phyloP scores from a whole-genome alignment of 345 rosid species.

The Hibiscus tridactylites region DNA sequence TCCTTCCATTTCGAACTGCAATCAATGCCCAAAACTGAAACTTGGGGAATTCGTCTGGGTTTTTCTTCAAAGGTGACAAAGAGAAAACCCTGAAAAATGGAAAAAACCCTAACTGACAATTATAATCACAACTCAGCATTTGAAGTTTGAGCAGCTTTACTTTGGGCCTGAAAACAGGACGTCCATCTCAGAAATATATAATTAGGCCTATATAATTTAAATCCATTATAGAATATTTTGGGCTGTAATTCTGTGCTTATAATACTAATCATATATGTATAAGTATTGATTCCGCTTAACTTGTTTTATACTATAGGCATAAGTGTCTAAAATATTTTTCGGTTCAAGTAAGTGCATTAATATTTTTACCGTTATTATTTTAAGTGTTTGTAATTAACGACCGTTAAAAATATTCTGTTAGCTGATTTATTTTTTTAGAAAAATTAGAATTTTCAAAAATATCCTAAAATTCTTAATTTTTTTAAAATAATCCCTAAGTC shows the following conservation, averaged over 20 bases:
- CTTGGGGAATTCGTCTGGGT: background rate
- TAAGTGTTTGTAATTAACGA: too few relatives aligned
- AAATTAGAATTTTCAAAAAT: too few relatives aligned
- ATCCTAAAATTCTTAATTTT: too few relatives aligned
- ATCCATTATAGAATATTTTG: background rate
- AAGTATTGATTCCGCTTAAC: too few relatives aligned
- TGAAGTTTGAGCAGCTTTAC: background rate
- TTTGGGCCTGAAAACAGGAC: background rate
- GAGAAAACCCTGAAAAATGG: background rate
- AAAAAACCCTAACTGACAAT: background rate
- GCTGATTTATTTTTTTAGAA: too few relatives aligned
- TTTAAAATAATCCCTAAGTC: too few relatives aligned
- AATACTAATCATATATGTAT: too few relatives aligned
- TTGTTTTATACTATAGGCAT: too few relatives aligned
- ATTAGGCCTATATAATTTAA: background rate
- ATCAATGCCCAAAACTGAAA: background rate
- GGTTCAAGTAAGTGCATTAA: too few relatives aligned
- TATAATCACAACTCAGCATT: background rate
- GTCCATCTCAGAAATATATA: background rate
- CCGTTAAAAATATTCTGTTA: too few relatives aligned
- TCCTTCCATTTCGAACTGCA: constrained; percentile 49
- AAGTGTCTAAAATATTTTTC: too few relatives aligned
- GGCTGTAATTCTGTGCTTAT: background rate
- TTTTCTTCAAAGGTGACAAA: background rate
- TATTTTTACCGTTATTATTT: too few relatives aligned